Conservation (phyloP, 2,329 filamentous ascomycete genomes). For the Cladosporium phlei region DNA sequence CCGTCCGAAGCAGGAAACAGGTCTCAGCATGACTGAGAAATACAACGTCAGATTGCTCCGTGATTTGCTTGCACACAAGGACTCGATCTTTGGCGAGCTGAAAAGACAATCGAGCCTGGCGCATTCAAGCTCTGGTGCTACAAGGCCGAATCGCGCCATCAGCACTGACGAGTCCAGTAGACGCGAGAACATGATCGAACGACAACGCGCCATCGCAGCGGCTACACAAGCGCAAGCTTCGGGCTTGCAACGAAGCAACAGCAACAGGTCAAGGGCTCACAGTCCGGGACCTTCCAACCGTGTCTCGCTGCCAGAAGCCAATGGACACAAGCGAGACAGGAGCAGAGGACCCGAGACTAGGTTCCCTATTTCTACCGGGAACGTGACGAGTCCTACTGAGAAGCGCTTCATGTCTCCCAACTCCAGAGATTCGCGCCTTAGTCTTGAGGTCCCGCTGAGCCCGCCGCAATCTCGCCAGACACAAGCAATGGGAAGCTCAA, state of each 20-base stretch:
- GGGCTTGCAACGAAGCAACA: constrained; percentile 14
- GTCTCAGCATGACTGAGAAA: constrained; percentile 90
- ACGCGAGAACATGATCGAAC: constrained; percentile 88
- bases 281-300: constrained; percentile 37
- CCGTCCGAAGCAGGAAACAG: constrained; percentile 79
- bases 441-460: constrained; percentile 74
- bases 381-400: constrained; percentile 40
- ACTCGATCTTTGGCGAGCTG: constrained; percentile 89
- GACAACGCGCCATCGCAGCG: constrained; percentile 70
- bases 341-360: constrained; percentile 64
- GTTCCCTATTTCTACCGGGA: constrained; percentile 64
- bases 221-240: constrained; percentile 26
- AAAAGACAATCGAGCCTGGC: constrained; percentile 79
- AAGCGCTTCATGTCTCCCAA: constrained; percentile 39
- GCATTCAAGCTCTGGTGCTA: constrained; percentile 58
- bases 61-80: constrained; percentile 89
- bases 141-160: constrained; percentile 67
- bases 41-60: constrained; percentile 86
- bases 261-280: constrained; percentile 43
- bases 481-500: constrained; percentile 10
- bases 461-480: constrained; percentile 30
- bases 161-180: constrained; percentile 95
- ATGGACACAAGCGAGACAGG: constrained; percentile 69
- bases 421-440: constrained; percentile 45
- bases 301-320: constrained; percentile 20